Percentiles rank a stretch among this genome's conserved stretches.
Evolutionary conservation across 106 monocot genomes (phyloP).

Genomic region (Phalaenopsis aphrodite): DNA sequence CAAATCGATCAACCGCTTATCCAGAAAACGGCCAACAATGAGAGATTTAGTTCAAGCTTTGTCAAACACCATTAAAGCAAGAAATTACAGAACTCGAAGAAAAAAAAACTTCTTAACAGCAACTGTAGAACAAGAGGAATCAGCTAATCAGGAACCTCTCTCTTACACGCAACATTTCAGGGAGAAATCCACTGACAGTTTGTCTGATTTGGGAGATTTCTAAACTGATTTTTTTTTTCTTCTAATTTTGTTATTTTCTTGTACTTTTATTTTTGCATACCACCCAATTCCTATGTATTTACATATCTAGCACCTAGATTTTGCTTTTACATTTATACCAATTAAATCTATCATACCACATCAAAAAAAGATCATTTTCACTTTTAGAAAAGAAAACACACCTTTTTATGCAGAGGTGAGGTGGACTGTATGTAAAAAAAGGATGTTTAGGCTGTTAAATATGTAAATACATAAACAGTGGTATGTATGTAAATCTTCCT

Average conservation of each 20-base stretch:
- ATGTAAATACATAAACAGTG: no score
- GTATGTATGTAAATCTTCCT: no score
- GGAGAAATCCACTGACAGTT: conserved; percentile 39
- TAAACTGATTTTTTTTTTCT: conserved; percentile 13
- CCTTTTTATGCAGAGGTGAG: no score
- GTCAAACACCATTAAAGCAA: conserved; percentile 22
- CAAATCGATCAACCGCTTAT: conserved; percentile 49
- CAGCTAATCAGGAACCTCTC: conserved; percentile 15
- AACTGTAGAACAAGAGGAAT: conserved; percentile 25
- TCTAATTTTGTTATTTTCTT: no score
- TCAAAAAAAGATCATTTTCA: no score
- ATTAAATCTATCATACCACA: no score
- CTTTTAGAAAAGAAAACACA: no score
- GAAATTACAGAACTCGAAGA: conserved; percentile 23
- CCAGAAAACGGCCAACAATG: conserved; percentile 70
- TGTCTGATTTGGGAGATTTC: conserved; percentile 45
- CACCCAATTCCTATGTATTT: no score
- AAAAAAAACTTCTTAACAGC: conserved; percentile 12
- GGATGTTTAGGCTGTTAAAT: no score
- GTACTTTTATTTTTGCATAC: not conserved
- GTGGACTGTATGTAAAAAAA: no score
- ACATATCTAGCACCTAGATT: no score
- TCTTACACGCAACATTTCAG: conserved; percentile 31
- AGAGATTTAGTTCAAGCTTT: conserved; percentile 66
- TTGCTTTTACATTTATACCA: no score